Base-by-base conservation (phyloP, 2,329 filamentous ascomycete species). In the Nothophaeocryptopus gaeumannii region DNA sequence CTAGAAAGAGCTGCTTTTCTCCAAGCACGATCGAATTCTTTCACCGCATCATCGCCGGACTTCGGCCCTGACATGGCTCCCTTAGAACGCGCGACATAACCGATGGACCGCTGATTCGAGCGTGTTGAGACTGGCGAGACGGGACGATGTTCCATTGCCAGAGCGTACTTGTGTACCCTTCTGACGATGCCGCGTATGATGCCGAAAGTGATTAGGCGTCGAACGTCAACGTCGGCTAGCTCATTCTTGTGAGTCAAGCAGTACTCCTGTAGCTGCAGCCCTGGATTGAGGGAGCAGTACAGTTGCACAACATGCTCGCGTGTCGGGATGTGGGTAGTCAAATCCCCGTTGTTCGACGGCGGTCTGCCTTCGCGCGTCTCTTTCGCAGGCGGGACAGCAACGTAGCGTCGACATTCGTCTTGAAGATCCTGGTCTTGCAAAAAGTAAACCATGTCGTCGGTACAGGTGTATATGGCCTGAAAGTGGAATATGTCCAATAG, bases 401-500 rank as follows among this genome's bases (percentile, higher is more conserved):
- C 87, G 66, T 97, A 97, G 43, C 83, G 80, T 5, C 85, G 83
- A 63, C 93, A 97, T 73, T 99, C 93, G 58, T 89, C 86, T 51
- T 95, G 85, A 72, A 95, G 78, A 49, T 82, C 82, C 35, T 80
- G 75, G 63, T 96, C 89, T 36, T 81, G 78, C 30, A 93, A 78
- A 62, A 99, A 95, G 54, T 85, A 81, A 54, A 85, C 82, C 50
- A 99, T 85, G 33, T 88, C 85, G 0, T 84, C 78, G 0, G 89
- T 89, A 0, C 86, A 85, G 0, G 91, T 90, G 66, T 99, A 99
- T 62, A 95, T 92, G 36, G 88, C 89, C 30, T 84, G 79, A 67
- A 97, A 99, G 68, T 93, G 90, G 75, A 97, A 97, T 61, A 96
- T 88, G 71, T 99, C 93, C 9, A 97, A 81, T 45, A 97, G 80